Conservation (phyloP, 1,284 basidiomycete genomes). For the Ustilago esculenta region DNA sequence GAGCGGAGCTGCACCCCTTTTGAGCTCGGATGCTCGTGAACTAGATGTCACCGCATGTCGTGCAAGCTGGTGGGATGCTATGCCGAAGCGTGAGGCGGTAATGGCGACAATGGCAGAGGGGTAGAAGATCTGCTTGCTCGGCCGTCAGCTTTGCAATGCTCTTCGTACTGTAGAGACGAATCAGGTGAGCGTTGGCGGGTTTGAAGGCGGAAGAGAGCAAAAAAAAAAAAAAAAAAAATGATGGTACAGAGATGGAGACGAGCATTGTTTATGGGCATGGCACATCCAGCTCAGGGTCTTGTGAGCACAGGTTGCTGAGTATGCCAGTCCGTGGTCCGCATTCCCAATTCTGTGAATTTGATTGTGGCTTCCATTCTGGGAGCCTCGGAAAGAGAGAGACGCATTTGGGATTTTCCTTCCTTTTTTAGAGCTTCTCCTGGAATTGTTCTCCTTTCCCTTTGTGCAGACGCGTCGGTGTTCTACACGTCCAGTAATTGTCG, state of each 20-base stretch:
- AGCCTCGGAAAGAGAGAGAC: too few relatives aligned
- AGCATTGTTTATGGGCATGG: not conserved
- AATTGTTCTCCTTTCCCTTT: too few relatives aligned
- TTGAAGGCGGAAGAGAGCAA: too few relatives aligned
- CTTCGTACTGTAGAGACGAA: not conserved
- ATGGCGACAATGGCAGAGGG: conserved; percentile 18
- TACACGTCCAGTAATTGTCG: too few relatives aligned
- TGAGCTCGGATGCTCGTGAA: conserved; percentile 19
- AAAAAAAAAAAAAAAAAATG: too few relatives aligned
- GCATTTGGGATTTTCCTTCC: too few relatives aligned
- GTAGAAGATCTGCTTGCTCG: conserved; percentile 26
- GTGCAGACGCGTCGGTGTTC: too few relatives aligned
- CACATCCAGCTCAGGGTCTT: conserved; percentile 9
- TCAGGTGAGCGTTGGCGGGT: too few relatives aligned
- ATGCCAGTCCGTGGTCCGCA: not conserved
- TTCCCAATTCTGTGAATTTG: not conserved
- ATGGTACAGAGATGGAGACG: not conserved
- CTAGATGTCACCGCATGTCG: conserved; percentile 34
- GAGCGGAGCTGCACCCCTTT: not conserved
- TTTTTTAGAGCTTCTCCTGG: too few relatives aligned
- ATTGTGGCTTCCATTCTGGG: not conserved
- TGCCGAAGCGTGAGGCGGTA: conserved; percentile 26
- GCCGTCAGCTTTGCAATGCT: conserved; percentile 31
- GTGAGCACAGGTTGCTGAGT: conserved; percentile 1
- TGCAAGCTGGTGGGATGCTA: conserved; percentile 21